A percentile compares a stretch with the other conserved stretches of the same genome.
Evolutionary conservation across 352 stramenopile species (phyloP).

Genomic region (Globisporangium cederbergense): DNA sequence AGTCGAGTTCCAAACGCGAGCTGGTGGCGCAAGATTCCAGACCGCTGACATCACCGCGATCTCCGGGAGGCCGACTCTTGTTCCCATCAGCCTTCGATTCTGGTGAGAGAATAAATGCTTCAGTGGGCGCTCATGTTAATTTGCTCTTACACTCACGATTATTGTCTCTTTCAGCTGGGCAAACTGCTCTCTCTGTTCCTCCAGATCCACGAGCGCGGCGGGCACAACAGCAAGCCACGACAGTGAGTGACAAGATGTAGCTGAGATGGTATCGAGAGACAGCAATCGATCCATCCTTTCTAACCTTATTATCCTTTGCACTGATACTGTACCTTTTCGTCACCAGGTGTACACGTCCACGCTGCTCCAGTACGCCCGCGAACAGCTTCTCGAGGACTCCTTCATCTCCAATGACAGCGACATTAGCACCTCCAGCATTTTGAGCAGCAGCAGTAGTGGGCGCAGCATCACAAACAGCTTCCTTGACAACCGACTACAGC

Average conservation of each 20-base stretch:
- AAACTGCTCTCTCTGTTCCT: slow-evolving; percentile 26
- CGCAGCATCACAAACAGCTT: slow-evolving; percentile 10
- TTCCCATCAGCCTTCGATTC: slow-evolving; percentile 32
- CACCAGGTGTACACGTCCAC: slow-evolving; percentile 31
- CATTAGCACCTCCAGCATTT: slow-evolving; percentile 2
- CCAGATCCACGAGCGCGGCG: slow-evolving; percentile 24
- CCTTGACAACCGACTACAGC: not conserved
- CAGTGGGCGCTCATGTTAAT: not conserved
- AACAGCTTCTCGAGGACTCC: slow-evolving; percentile 29
- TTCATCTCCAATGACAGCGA: slow-evolving; percentile 10
- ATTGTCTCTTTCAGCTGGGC: slow-evolving; percentile 14
- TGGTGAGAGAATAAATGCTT: slow-evolving; percentile 10
- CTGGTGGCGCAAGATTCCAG: slow-evolving; percentile 11
- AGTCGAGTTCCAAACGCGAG: slow-evolving; percentile 15
- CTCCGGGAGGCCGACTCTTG: slow-evolving; percentile 15
- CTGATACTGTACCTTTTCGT: not conserved
- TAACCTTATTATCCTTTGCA: not conserved
- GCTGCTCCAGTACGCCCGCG: slow-evolving; percentile 27
- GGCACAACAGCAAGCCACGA: slow-evolving; percentile 20
- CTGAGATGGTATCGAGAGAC: not conserved
- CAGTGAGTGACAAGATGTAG: not conserved
- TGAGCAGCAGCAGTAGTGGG: not conserved
- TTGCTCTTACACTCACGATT: not conserved
- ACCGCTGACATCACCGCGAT: slow-evolving; percentile 15
- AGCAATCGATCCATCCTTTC: not conserved